phyloP scores from a whole-genome alignment of 2,329 filamentous ascomycete genomes.

The Emergomyces pasteurianus region DNA sequence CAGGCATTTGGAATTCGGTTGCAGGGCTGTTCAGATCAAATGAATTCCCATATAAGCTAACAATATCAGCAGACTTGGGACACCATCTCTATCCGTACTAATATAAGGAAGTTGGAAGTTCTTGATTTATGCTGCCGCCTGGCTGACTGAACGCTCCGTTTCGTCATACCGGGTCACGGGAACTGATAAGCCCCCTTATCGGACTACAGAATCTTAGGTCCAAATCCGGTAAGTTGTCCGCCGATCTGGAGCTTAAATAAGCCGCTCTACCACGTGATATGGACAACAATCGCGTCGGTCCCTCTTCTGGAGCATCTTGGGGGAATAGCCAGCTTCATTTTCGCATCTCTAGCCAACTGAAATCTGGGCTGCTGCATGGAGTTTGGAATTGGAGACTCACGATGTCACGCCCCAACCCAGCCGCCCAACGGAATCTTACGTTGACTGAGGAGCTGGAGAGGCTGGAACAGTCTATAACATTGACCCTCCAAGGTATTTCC shows the following conservation, averaged over 20 bases:
- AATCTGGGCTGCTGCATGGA: background rate
- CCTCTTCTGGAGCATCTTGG: too few species aligned
- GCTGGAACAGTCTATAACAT: conserved; percentile 89
- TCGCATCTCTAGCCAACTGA: background rate
- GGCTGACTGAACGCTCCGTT: too few species aligned
- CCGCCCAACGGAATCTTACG: conserved; percentile 53
- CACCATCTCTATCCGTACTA: background rate
- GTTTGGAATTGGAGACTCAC: conserved; percentile 4
- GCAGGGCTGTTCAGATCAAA: background rate
- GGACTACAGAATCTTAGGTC: too few species aligned
- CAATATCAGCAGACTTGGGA: background rate
- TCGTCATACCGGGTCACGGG: background rate
- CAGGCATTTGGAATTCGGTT: conserved; percentile 27
- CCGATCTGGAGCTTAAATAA: background rate
- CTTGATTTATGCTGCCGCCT: conserved; percentile 4
- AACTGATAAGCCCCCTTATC: background rate
- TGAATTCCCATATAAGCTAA: background rate
- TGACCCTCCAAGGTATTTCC: conserved; percentile 78
- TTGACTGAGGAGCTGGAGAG: conserved; percentile 92
- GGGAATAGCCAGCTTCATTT: background rate
- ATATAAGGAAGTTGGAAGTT: background rate
- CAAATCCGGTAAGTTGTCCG: background rate
- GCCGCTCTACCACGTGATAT: background rate
- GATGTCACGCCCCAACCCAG: conserved; percentile 41
- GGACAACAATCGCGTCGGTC: too few species aligned